Conservation (phyloP, 129 eudicot species). For the Pittosporum tobira region DNA sequence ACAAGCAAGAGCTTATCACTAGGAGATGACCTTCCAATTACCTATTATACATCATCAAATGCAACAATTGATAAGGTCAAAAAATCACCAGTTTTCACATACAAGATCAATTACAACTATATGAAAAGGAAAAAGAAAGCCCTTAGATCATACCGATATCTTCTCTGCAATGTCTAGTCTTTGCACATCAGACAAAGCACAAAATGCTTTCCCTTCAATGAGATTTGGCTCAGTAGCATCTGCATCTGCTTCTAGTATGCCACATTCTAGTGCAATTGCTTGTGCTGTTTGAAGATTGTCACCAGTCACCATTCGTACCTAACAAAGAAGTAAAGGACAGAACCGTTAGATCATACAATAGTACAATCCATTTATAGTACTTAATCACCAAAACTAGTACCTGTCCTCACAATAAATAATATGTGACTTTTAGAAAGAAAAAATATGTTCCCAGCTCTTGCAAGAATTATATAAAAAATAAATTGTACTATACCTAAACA, state of each 20-base stretch:
- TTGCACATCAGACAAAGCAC: conserved; percentile 44
- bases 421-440: too few species aligned
- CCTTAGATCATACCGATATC: conserved; percentile 48
- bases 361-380: too few species aligned
- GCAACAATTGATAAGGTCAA: background rate
- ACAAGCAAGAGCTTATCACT: conserved; percentile 85
- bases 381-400: too few species aligned
- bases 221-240: conserved; percentile 63
- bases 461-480: background rate
- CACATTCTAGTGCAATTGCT: conserved; percentile 91
- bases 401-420: too few species aligned
- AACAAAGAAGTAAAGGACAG: background rate
- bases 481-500: conserved; percentile 52
- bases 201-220: conserved; percentile 77
- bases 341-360: too few species aligned
- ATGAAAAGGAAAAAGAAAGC: background rate
- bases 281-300: conserved; percentile 82
- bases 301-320: conserved; percentile 97
- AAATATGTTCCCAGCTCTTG: too few species aligned
- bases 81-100: background rate
- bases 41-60: conserved; percentile 33
- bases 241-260: conserved; percentile 62
- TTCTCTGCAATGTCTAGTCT: conserved; percentile 52
- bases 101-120: background rate
- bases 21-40: conserved; percentile 92